Conservation (phyloP, 2,329 filamentous ascomycete genomes). For the Xylaria sp. region DNA sequence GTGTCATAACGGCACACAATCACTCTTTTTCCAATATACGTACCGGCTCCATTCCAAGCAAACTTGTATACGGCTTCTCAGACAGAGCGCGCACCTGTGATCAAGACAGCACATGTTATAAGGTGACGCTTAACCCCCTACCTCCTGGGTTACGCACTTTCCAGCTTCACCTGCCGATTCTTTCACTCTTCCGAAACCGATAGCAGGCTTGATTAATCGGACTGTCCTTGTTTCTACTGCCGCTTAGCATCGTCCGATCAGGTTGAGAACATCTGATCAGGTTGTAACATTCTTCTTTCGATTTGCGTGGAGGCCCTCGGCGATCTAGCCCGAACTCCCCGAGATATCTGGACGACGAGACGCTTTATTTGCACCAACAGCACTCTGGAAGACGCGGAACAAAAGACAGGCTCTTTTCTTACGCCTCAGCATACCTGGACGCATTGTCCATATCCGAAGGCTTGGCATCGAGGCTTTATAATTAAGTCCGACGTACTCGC, state of each 20-base stretch:
- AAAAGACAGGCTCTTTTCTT: conserved; percentile 1
- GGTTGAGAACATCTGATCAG: conserved; percentile 17
- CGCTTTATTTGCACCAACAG: conserved; percentile 12
- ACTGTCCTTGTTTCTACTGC: conserved; percentile 5
- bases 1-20: conserved; percentile 16
- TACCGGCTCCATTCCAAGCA: neutral
- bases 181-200: conserved; percentile 8
- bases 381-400: neutral
- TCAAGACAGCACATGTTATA: neutral
- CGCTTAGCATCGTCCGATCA: conserved; percentile 6
- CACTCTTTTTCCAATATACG: conserved; percentile 12
- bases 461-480: conserved; percentile 13
- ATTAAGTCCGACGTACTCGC: conserved; percentile 1
- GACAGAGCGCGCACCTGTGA: conserved; percentile 5
- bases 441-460: conserved; percentile 1
- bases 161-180: conserved; percentile 16
- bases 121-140: neutral
- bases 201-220: conserved; percentile 1
- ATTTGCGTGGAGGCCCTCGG: conserved; percentile 14
- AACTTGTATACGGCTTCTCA: conserved; percentile 2
- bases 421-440: neutral
- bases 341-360: conserved; percentile 16
- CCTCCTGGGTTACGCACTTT: conserved; percentile 11
- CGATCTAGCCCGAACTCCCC: conserved; percentile 19
- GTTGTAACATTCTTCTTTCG: neutral